Conservation (phyloP, 139 green algal species). For the Chlamydomonas asymmetrica region DNA sequence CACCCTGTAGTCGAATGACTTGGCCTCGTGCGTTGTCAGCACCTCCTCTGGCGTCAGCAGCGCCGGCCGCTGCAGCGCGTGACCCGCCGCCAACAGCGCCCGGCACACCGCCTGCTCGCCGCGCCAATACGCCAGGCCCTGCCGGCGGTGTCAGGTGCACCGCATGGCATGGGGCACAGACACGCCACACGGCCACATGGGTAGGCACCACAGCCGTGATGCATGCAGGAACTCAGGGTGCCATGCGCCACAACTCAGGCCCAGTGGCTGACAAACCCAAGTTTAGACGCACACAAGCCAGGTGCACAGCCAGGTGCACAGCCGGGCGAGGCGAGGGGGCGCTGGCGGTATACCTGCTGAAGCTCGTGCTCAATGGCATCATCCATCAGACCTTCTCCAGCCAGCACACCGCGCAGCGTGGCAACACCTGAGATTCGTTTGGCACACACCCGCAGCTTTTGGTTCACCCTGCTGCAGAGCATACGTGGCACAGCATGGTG, state of each 20-base stretch:
- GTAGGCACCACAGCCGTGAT: too few relatives aligned
- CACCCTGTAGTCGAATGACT: conserved; percentile 84
- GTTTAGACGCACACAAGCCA: too few relatives aligned
- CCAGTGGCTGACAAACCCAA: too few relatives aligned
- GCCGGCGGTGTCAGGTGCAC: not conserved
- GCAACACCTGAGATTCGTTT: too few relatives aligned
- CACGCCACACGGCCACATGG: too few relatives aligned
- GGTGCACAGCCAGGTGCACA: too few relatives aligned
- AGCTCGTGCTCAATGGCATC: conserved; percentile 43
- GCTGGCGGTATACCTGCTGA: conserved; percentile 52
- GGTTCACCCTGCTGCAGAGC: too few relatives aligned
- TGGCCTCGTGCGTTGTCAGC: conserved; percentile 54
- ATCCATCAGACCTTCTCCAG: conserved; percentile 36
- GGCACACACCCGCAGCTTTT: not conserved
- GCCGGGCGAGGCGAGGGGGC: too few relatives aligned
- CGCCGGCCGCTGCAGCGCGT: conserved; percentile 3
- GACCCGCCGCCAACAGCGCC: conserved; percentile 33
- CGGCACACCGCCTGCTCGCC: conserved; percentile 58
- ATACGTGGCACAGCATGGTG: too few relatives aligned
- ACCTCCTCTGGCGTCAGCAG: conserved; percentile 47
- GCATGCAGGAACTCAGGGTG: too few relatives aligned
- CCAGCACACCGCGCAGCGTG: conserved; percentile 19
- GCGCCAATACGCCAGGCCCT: conserved; percentile 61
- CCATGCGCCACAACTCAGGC: too few relatives aligned
- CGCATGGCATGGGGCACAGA: too few relatives aligned